Conservation (phyloP, 352 stramenopile species). For the Globisporangium splendens region DNA sequence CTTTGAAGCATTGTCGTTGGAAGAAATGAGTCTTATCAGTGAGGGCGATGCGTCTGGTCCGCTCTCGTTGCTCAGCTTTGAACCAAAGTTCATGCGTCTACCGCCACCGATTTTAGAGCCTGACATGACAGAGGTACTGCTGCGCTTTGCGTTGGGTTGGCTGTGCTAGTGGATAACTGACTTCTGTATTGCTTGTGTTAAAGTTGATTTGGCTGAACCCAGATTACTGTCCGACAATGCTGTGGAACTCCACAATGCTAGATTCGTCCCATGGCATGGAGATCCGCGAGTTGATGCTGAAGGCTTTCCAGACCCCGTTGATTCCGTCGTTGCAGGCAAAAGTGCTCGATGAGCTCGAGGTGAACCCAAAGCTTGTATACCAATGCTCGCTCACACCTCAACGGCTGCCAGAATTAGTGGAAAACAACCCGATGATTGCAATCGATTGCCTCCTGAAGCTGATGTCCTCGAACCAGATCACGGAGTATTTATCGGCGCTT, state of each 20-base stretch:
- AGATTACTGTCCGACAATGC: conserved; percentile 86
- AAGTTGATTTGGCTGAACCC: conserved; percentile 90
- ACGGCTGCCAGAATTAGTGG: conserved; percentile 94
- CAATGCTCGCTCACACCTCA: conserved; percentile 91
- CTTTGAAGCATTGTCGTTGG: conserved; percentile 65
- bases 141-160: neutral
- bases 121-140: conserved; percentile 65
- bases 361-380: conserved; percentile 89
- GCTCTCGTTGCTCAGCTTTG: conserved; percentile 83
- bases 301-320: conserved; percentile 87
- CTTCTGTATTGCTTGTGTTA: neutral
- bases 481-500: conserved; percentile 95
- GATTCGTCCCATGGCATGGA: conserved; percentile 83
- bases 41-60: conserved; percentile 31
- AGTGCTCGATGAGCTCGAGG: conserved; percentile 86
- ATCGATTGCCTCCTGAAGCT: conserved; percentile 94
- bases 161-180: neutral
- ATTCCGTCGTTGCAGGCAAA: conserved; percentile 88
- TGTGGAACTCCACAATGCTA: conserved; percentile 91
- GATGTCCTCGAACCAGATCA: conserved; percentile 90
- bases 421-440: conserved; percentile 98
- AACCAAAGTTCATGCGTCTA: conserved; percentile 87
- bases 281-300: conserved; percentile 87
- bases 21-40: conserved; percentile 64
- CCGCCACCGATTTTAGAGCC: conserved; percentile 80